A percentile compares a stretch with the other conserved stretches of the same genome.
Conservation (phyloP, 108 stramenopile genomes). For the Skeletonema grethae region DNA sequence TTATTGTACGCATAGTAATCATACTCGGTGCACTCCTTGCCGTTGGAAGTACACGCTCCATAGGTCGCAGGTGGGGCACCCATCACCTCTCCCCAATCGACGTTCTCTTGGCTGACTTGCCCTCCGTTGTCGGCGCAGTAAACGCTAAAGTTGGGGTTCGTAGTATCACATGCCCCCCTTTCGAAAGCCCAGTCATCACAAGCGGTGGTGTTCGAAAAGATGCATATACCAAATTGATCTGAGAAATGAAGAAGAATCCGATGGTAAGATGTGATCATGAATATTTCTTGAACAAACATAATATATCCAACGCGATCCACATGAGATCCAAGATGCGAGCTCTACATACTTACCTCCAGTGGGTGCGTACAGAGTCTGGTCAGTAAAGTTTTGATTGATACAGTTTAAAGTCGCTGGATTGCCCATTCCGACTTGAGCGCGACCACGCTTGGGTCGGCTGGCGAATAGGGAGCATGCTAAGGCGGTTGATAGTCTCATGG, state of each 20-base stretch:
- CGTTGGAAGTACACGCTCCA: slow-evolving; percentile 4
- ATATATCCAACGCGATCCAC: too few species aligned
- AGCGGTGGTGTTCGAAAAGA: slow-evolving; percentile 5
- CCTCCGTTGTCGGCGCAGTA: slow-evolving; percentile 7
- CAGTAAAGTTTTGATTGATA: neutral
- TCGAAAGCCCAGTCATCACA: neutral
- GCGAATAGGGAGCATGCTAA: slow-evolving; percentile 4
- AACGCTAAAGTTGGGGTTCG: neutral
- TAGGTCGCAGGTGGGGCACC: slow-evolving; percentile 4
- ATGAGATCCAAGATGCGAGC: neutral
- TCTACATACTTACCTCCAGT: neutral
- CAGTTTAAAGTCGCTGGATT: neutral
- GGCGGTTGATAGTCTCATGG: neutral
- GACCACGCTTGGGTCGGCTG: neutral
- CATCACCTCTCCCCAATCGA: neutral
- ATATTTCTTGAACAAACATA: too few species aligned
- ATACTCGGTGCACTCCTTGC: neutral
- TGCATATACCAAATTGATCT: neutral
- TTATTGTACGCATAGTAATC: neutral
- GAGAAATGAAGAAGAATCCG: neutral
- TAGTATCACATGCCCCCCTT: neutral
- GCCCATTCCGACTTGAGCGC: neutral
- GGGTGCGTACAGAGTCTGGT: neutral
- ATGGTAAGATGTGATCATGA: too few species aligned
- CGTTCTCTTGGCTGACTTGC: neutral